These are phyloP conservation scores for Papiliotrema fonsecae DNA, from an alignment of 1,284 basidiomycete species.

Conservation along the genomic window DNA sequence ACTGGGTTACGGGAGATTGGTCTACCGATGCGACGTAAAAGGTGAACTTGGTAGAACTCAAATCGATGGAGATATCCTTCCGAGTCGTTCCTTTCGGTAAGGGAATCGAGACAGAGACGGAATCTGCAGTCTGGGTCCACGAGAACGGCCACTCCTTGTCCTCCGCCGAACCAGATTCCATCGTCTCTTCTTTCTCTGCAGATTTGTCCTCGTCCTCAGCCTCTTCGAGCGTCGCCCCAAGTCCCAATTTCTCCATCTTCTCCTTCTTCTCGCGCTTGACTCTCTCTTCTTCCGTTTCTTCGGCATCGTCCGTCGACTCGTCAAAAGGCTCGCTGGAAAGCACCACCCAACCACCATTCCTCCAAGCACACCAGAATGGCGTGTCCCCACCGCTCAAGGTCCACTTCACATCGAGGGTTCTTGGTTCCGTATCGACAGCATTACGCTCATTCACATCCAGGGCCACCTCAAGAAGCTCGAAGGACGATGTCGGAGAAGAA, in stretches of 20 bases:
- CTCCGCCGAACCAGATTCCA: not conserved
- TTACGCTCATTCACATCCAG: conserved; percentile 5
- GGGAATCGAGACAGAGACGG: conserved; percentile 74
- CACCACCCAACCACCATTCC: conserved; percentile 32
- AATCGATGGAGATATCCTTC: conserved; percentile 60
- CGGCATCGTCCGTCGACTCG: not conserved
- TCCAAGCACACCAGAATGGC: conserved; percentile 52
- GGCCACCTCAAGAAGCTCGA: conserved; percentile 35
- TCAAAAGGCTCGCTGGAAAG: conserved; percentile 26
- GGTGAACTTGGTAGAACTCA: conserved; percentile 63
- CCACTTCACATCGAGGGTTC: conserved; percentile 54
- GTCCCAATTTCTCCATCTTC: conserved; percentile 21
- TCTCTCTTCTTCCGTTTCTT: conserved; percentile 14
- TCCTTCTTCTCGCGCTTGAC: conserved; percentile 16
- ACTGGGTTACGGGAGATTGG: conserved; percentile 51
- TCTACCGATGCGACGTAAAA: conserved; percentile 52
- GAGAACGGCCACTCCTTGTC: conserved; percentile 63
- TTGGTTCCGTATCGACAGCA: conserved; percentile 18
- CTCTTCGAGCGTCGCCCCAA: conserved; percentile 24
- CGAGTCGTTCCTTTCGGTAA: conserved; percentile 66
- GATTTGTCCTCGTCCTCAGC: conserved; percentile 9
- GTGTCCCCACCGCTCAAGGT: conserved; percentile 64
- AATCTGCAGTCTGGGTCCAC: conserved; percentile 82
- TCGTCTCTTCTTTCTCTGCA: not conserved
- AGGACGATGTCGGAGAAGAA: conserved; percentile 14